A percentile compares a stretch with the other conserved stretches of the same genome.
Conservation (phyloP, 805 yeast genomes). For the Kazachstania psychrophila region DNA sequence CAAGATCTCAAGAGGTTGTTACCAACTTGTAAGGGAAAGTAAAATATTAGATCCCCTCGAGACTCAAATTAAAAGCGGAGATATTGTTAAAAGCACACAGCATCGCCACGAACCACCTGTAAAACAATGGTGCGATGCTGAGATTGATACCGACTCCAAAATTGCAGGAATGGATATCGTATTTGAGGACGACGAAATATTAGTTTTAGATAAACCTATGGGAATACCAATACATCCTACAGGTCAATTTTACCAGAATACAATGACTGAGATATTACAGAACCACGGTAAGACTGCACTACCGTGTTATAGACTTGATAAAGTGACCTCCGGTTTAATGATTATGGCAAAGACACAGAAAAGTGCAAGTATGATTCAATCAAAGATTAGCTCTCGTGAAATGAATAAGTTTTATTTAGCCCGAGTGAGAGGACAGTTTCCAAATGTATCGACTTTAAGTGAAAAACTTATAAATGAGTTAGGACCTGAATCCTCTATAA, state of each 20-base stretch:
- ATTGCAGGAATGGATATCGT: conserved; percentile 50
- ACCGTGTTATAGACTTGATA: conserved; percentile 81
- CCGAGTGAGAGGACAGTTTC: conserved; percentile 76
- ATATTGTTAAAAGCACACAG: conserved; percentile 23
- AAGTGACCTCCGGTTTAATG: conserved; percentile 88
- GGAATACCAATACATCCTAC: conserved; percentile 96
- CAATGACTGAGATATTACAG: conserved; percentile 69
- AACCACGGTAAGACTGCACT: conserved; percentile 47
- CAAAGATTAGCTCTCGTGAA: conserved; percentile 45
- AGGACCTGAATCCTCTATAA: background rate
- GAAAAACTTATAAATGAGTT: no score
- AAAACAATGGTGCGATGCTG: conserved; percentile 28
- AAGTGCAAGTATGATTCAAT: conserved; percentile 60
- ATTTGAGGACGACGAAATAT: conserved; percentile 59
- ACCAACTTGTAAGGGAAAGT: conserved; percentile 15
- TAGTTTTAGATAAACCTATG: conserved; percentile 84
- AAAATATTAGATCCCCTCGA: conserved; percentile 7
- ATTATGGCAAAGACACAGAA: conserved; percentile 31
- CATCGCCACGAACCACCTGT: conserved; percentile 93
- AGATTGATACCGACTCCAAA: conserved; percentile 7
- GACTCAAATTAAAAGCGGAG: conserved; percentile 19
- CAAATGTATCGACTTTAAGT: conserved; percentile 27
- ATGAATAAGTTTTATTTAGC: conserved; percentile 78
- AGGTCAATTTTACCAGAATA: conserved; percentile 65
- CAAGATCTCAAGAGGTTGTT: conserved; percentile 15